Percentiles rank a stretch among this genome's conserved stretches.
These are phyloP conservation scores for Pilobolus umbonatus DNA, from an alignment of 192 early-diverging fungal species.

Conservation along the genomic window DNA sequence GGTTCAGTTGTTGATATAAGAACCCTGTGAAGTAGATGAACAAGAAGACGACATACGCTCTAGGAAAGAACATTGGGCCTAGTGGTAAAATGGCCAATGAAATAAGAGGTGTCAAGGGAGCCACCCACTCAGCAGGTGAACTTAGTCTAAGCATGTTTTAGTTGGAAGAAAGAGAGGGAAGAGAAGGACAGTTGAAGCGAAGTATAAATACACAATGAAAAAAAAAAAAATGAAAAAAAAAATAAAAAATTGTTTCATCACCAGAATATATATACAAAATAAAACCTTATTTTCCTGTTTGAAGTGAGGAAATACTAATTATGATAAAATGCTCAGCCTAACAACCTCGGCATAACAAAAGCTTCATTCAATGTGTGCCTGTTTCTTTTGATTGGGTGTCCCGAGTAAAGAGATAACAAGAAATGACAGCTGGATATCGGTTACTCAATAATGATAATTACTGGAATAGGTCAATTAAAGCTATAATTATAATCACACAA, in stretches of 20 bases:
- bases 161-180: background rate
- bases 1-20: slow-evolving; percentile 41
- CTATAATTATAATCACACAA: too few relatives aligned
- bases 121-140: slow-evolving; percentile 38
- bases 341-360: too few relatives aligned
- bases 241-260: background rate
- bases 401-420: too few relatives aligned
- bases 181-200: background rate
- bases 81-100: slow-evolving; percentile 34
- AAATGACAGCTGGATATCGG: too few relatives aligned
- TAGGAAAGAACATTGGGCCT: slow-evolving; percentile 42
- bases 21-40: slow-evolving; percentile 41
- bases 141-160: slow-evolving; percentile 9
- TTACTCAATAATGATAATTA: too few relatives aligned
- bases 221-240: slow-evolving; percentile 2
- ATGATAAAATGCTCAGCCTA: too few relatives aligned
- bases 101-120: slow-evolving; percentile 33
- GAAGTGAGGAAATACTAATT: too few relatives aligned
- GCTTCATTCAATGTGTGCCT: too few relatives aligned
- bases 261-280: too few relatives aligned
- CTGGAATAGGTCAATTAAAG: too few relatives aligned
- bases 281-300: too few relatives aligned
- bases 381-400: too few relatives aligned
- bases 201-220: background rate
- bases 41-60: slow-evolving; percentile 37